Conservation (phyloP, 495 filamentous ascomycete species). For the Hypoxylon cercidicola region DNA sequence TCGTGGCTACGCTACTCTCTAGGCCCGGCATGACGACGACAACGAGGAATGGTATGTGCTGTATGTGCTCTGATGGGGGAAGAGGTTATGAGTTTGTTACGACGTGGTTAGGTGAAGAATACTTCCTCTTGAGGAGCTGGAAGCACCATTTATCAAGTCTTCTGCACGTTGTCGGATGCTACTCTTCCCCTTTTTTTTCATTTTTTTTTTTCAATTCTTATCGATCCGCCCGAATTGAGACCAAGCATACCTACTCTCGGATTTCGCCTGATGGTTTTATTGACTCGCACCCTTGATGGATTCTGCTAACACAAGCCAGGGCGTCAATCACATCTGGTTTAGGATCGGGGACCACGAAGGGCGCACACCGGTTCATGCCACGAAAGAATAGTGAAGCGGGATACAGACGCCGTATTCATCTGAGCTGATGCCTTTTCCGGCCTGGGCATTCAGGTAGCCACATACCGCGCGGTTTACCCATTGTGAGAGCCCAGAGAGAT, state of each 20-base stretch:
- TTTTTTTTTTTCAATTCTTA: background rate
- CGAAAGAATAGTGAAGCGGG: background rate
- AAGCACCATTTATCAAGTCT: slow-evolving; percentile 23
- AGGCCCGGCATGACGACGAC: slow-evolving; percentile 16
- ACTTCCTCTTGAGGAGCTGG: background rate
- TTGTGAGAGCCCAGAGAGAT: background rate
- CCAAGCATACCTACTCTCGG: background rate
- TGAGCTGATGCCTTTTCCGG: background rate
- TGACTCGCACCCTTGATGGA: background rate
- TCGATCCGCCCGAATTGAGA: background rate
- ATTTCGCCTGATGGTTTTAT: background rate
- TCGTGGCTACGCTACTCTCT: slow-evolving; percentile 4
- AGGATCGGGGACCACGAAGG: background rate
- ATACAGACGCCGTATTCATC: background rate
- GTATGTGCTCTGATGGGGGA: background rate
- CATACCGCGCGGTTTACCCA: background rate
- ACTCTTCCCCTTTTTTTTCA: background rate
- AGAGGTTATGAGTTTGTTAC: slow-evolving; percentile 2
- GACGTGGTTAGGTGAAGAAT: background rate
- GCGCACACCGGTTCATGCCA: background rate
- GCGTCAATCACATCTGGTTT: background rate
- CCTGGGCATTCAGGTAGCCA: slow-evolving; percentile 21
- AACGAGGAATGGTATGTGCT: background rate
- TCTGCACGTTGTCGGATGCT: background rate
- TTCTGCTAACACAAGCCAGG: background rate